These are phyloP conservation scores for Cercospora brassicicola DNA, from an alignment of 2,329 filamentous ascomycete species.

Conservation along the genomic window DNA sequence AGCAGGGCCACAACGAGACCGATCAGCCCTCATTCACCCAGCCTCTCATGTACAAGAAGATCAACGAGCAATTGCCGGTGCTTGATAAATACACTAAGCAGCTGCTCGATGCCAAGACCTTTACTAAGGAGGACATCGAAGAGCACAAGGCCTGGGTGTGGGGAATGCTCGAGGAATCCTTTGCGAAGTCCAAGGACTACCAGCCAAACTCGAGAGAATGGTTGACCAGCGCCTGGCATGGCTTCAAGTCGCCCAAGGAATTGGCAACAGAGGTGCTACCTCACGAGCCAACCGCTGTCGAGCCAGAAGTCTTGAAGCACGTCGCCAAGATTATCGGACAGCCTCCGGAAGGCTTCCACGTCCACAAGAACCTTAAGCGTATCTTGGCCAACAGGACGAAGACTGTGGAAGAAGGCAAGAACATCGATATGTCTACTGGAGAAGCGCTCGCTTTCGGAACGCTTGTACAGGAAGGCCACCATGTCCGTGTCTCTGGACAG, in stretches of 20 bases:
- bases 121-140: slow-evolving; percentile 95
- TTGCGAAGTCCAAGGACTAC: slow-evolving; percentile 96
- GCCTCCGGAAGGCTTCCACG: slow-evolving; percentile 78
- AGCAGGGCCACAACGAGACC: slow-evolving; percentile 98
- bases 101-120: slow-evolving; percentile 86
- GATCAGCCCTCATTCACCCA: slow-evolving; percentile 99
- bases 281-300: slow-evolving; percentile 83
- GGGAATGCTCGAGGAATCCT: slow-evolving; percentile 98
- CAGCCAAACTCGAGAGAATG: slow-evolving; percentile 95
- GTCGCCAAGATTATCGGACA: slow-evolving; percentile 79
- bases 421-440: slow-evolving; percentile 96
- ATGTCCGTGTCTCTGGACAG: slow-evolving; percentile 96
- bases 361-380: slow-evolving; percentile 96
- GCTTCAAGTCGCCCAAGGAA: slow-evolving; percentile 98
- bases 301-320: slow-evolving; percentile 69
- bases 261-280: slow-evolving; percentile 90
- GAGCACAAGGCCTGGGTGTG: slow-evolving; percentile 99
- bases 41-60: slow-evolving; percentile 98
- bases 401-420: slow-evolving; percentile 85
- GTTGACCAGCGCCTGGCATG: slow-evolving; percentile 98
- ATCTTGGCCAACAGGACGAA: slow-evolving; percentile 88
- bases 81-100: slow-evolving; percentile 90
- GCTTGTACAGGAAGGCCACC: slow-evolving; percentile 87
- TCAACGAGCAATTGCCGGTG: slow-evolving; percentile 77
- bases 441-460: slow-evolving; percentile 94